Evolutionary conservation across 805 yeast genomes (phyloP), one percentile per base, ranked within the genome.

Genomic region (Nakazawaea pomicola): DNA sequence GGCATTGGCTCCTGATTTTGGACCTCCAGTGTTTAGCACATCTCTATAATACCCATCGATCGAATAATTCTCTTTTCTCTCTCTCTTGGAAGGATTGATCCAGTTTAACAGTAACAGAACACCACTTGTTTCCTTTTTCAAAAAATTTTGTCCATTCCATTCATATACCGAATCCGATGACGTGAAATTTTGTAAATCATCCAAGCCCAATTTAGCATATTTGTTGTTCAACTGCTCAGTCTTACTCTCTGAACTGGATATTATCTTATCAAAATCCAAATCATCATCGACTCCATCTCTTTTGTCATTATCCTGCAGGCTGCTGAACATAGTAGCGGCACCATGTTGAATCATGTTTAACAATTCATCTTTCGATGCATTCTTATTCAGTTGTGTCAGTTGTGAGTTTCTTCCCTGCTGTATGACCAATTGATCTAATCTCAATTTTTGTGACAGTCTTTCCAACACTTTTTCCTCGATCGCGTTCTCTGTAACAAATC

Each of bases 81-180:
- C 93, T 64, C 93, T 73, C 57, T 87, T 88, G 2, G 93, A 76
- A 4, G 95, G 95, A 43, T 85, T 81, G 49, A 90, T 81, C 91
- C 95, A 86, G 17, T 72, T 71, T 43, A 78, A 75, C 0, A 70
- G 73, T n/a, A 29, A 12, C 4, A 12, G 9, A 42, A 68, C 62
- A 45, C 70, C 72, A 16, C 76, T 65, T 3, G 64, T 60, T 32
- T 67, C 71, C 51, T 81, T 81, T 63, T 79, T 79, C 60, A 81
- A 80, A 64, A 83, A 85, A 54, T 82, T 83, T 49, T 83, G 80
- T 36, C 95, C 95, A 58, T 85, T 81, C 95, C 95, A 85, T 60
- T 85, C 91, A 60, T 85, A 85, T 11, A 87, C 90, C 3, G 82
- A 76, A 40, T 66, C 73, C 46, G 78, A 84, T 42, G 81, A 74